Base-by-base conservation (phyloP, 306 rosid species). In the Quercus berberidifolia region DNA sequence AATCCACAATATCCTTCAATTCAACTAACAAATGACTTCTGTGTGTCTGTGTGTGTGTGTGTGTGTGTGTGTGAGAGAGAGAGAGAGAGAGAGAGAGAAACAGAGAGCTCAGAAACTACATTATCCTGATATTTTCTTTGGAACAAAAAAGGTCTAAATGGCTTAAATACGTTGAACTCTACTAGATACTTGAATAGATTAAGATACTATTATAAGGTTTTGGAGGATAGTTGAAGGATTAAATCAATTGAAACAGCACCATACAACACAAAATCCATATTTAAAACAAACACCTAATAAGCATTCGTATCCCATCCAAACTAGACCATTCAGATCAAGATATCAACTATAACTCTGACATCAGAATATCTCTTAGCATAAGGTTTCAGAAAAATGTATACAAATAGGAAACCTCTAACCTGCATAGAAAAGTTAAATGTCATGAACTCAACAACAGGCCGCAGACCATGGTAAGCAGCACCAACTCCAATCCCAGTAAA, bases 391-490 rank as follows among this genome's bases (percentile, higher is more conserved):
- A 52, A 60, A 28, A 26, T 4, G 77, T 54, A 73, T 75, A 54
- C 60, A 65, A 74, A 57, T 38, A 25, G 71, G 74, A 71, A 76
- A 65, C 33, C 35, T 65, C 86, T 76, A 84, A 95, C 99, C 99
- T 96, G 99, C 99, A 96, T 93, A 63, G 99, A 96, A 92, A 96
- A 96, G 89, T 96, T 96, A 87, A 96, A 96, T 74, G 99, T 96
- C 99, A 96, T 96, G 76, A 93, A 96, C 90, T 96, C 99, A 25
- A 96, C 78, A 9, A 93, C 91, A 71, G 99, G 99, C 82, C 70
- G 90, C 76, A 93, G 94, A 79, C 99, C 99, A 83, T 93, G 82
- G 89, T 87, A 96, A 62, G 99, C 99, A 76, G 99, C 99, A 3
- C 99, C 99, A 80, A 96, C 99, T 86, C 98, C 99, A 62, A 96